A percentile compares a stretch with the other conserved stretches of the same genome.
These are phyloP conservation scores for Debaryomyces maramus DNA, from an alignment of 805 yeast genomes.

Conservation along the genomic window DNA sequence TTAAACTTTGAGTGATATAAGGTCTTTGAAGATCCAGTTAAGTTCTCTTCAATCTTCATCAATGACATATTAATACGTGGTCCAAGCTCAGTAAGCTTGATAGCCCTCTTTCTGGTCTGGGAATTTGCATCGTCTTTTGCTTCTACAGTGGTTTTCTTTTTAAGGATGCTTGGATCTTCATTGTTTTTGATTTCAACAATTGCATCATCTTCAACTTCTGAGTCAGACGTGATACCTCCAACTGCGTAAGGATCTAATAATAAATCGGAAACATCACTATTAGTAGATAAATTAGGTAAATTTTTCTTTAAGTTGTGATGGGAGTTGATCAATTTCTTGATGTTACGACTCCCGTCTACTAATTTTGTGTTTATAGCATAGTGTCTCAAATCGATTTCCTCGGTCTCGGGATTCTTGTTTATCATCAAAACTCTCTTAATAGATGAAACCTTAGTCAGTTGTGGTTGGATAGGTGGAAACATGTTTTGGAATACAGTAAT, in stretches of 20 bases:
- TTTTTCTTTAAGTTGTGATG: constrained; percentile 59
- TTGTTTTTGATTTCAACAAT: constrained; percentile 58
- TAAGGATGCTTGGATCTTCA: constrained; percentile 15
- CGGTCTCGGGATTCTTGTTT: constrained; percentile 68
- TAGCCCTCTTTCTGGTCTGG: constrained; percentile 67
- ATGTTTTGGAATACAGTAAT: constrained; percentile 92
- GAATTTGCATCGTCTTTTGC: constrained; percentile 18
- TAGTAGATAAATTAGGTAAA: constrained; percentile 68
- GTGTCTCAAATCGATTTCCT: constrained; percentile 81
- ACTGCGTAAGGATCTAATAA: constrained; percentile 80
- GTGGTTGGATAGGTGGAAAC: constrained; percentile 94
- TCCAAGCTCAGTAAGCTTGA: constrained; percentile 88
- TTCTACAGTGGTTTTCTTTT: constrained; percentile 21
- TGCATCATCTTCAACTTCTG: constrained; percentile 91
- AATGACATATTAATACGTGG: constrained; percentile 80
- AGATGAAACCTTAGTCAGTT: constrained; percentile 65
- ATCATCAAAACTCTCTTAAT: constrained; percentile 85
- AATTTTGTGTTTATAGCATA: constrained; percentile 83
- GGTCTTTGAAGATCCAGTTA: constrained; percentile 81
- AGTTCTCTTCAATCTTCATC: constrained; percentile 87
- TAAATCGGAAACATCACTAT: constrained; percentile 78
- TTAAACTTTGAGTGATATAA: constrained; percentile 72
- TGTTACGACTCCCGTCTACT: constrained; percentile 72
- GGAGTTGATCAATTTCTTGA: constrained; percentile 66
- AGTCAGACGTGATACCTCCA: constrained; percentile 82